These are phyloP conservation scores for Penicillium sp. DNA, from an alignment of 2,329 filamentous ascomycete genomes.

Conservation along the genomic window DNA sequence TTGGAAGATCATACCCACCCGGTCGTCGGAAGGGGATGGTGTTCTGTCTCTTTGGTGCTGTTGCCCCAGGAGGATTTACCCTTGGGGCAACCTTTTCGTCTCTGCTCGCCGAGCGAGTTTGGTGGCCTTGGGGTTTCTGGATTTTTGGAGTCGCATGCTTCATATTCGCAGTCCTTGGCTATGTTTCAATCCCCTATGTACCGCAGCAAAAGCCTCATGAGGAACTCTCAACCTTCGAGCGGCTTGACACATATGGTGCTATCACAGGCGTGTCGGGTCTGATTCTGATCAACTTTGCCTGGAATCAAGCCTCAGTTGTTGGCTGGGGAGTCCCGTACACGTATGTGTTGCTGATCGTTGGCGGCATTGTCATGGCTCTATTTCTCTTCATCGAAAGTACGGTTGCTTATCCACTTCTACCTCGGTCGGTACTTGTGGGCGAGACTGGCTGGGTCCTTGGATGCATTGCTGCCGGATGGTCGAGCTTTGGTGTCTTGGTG, in stretches of 20 bases:
- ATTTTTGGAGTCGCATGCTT: conserved; percentile 48
- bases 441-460: conserved; percentile 61
- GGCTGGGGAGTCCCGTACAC: conserved; percentile 63
- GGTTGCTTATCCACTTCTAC: conserved; percentile 59
- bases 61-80: conserved; percentile 51
- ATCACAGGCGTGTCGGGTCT: conserved; percentile 57
- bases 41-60: conserved; percentile 57
- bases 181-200: conserved; percentile 24
- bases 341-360: conserved; percentile 60
- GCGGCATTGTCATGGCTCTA: conserved; percentile 55
- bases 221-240: conserved; percentile 13
- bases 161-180: conserved; percentile 39
- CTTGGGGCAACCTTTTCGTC: conserved; percentile 46
- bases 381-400: conserved; percentile 60
- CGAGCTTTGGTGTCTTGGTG: conserved; percentile 59
- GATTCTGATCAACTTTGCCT: conserved; percentile 68
- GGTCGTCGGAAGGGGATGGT: conserved; percentile 63
- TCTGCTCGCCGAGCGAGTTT: conserved; percentile 44
- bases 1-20: conserved; percentile 61
- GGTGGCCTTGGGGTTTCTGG: conserved; percentile 60
- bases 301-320: conserved; percentile 65
- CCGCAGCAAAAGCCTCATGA: conserved; percentile 4
- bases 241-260: conserved; percentile 46
- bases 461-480: conserved; percentile 60
- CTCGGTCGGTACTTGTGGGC: conserved; percentile 54